phyloP scores from a whole-genome alignment of 2,329 filamentous ascomycete genomes.

The Rhytidhysteron rufulum region DNA sequence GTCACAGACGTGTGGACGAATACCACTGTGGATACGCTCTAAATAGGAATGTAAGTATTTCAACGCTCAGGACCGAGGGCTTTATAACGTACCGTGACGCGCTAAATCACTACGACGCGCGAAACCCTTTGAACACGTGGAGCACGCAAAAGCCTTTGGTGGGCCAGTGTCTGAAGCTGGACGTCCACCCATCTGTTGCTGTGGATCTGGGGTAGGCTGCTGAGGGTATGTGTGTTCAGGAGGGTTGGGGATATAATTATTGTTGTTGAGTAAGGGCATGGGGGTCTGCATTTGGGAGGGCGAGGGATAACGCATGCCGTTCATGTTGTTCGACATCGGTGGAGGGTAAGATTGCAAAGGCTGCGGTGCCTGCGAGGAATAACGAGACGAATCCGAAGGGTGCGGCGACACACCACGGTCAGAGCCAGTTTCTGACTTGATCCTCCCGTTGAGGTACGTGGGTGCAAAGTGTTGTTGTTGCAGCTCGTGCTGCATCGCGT shows the following conservation, averaged over 20 bases:
- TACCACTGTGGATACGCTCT: conserved; percentile 95
- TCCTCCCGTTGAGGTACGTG: conserved; percentile 47
- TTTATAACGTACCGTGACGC: conserved; percentile 71
- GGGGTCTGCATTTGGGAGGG: conserved; percentile 49
- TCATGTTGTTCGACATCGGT: conserved; percentile 47
- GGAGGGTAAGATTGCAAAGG: conserved; percentile 45
- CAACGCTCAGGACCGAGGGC: conserved; percentile 27
- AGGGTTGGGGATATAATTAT: conserved; percentile 52
- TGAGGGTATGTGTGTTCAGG: conserved; percentile 46
- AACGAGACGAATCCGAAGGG: conserved; percentile 53
- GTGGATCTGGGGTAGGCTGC: conserved; percentile 33
- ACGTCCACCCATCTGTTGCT: conserved; percentile 39
- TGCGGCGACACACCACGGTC: conserved; percentile 57
- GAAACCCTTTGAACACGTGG: conserved; percentile 86
- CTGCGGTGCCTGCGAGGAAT: conserved; percentile 55
- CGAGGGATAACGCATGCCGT: conserved; percentile 53
- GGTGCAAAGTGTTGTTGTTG: conserved; percentile 44
- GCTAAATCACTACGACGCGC: conserved; percentile 90
- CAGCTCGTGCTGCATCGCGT: conserved; percentile 40
- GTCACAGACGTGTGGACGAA: conserved; percentile 89
- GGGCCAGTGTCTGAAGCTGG: conserved; percentile 47
- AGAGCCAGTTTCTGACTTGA: conserved; percentile 57
- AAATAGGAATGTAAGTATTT: conserved; percentile 20
- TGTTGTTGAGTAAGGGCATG: conserved; percentile 54
- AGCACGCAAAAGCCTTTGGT: conserved; percentile 81